A percentile compares a stretch with the other conserved stretches of the same genome.
Conservation (phyloP, 1,139 yeast species). For the Hanseniaspora uvarum region DNA sequence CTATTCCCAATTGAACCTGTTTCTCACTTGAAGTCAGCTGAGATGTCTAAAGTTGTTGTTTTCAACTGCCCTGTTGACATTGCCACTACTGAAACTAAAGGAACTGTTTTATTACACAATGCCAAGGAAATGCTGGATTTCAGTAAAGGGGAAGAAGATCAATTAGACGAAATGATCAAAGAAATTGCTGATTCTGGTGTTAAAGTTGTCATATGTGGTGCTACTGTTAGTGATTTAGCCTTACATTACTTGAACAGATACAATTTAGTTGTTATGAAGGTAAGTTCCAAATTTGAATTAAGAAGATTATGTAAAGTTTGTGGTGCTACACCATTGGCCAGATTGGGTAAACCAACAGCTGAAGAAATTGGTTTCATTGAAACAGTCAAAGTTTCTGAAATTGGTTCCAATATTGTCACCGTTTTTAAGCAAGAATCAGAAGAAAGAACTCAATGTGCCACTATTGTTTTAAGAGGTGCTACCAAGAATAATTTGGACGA, state of each 20-base stretch:
- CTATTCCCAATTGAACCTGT: slow-evolving; percentile 96
- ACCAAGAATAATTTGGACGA: slow-evolving; percentile 92
- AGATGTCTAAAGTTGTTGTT: slow-evolving; percentile 75
- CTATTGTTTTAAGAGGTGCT: slow-evolving; percentile 90
- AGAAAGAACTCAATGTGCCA: slow-evolving; percentile 65
- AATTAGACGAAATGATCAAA: slow-evolving; percentile 75
- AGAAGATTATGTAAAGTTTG: slow-evolving; percentile 92
- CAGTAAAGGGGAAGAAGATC: slow-evolving; percentile 92
- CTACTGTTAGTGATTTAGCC: slow-evolving; percentile 85
- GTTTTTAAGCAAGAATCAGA: slow-evolving; percentile 71
- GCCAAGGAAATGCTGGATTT: slow-evolving; percentile 96
- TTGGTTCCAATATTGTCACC: slow-evolving; percentile 96
- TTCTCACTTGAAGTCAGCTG: slow-evolving; percentile 53
- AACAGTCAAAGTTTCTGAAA: slow-evolving; percentile 79
- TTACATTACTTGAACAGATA: slow-evolving; percentile 85
- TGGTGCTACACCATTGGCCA: slow-evolving; percentile 92
- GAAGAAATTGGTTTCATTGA: slow-evolving; percentile 89
- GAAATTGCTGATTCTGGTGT: slow-evolving; percentile 80
- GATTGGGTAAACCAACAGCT: slow-evolving; percentile 91
- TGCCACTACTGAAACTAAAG: slow-evolving; percentile 91
- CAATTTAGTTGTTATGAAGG: slow-evolving; percentile 73
- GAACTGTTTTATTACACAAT: slow-evolving; percentile 87
- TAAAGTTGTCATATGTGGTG: slow-evolving; percentile 81
- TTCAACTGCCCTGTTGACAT: slow-evolving; percentile 91
- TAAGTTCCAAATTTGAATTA: slow-evolving; percentile 85